Evolutionary conservation across 73 alveolate genomes (phyloP).

Genomic region (Uronychia setigera): DNA sequence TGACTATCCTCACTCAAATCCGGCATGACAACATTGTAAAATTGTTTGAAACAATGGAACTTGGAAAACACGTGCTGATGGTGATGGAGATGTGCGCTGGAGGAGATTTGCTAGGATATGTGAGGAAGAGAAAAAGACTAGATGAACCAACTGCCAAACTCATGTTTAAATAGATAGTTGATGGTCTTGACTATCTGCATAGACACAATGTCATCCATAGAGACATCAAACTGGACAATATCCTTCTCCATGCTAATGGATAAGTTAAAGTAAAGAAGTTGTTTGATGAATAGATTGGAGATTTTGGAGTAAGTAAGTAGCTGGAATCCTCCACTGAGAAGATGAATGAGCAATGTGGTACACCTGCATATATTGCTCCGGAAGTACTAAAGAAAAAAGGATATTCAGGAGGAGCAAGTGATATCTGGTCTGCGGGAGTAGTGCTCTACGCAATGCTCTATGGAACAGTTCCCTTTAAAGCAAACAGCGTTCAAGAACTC

Average conservation of each 20-base stretch:
- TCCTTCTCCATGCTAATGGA: not conserved
- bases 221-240: not conserved
- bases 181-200: constrained; percentile 75
- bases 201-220: constrained; percentile 17
- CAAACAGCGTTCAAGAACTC: constrained; percentile 16
- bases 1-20: constrained; percentile 67
- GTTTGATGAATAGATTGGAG: constrained; percentile 83
- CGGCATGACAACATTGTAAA: constrained; percentile 68
- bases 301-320: constrained; percentile 90
- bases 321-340: constrained; percentile 62
- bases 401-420: constrained; percentile 60
- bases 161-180: constrained; percentile 76
- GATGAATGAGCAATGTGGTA: constrained; percentile 85
- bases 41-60: not conserved
- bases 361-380: constrained; percentile 89
- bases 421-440: constrained; percentile 37
- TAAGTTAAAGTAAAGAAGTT: not conserved
- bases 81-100: constrained; percentile 45
- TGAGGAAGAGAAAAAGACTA: constrained; percentile 74
- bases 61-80: not conserved
- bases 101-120: constrained; percentile 75
- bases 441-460: constrained; percentile 17
- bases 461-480: constrained; percentile 35
- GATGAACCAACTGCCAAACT: constrained; percentile 69
- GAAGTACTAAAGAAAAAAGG: constrained; percentile 80